Evolutionary conservation across 768 basidiomycete genomes (phyloP).

Genomic region (Macrolepiota dolichaula): DNA sequence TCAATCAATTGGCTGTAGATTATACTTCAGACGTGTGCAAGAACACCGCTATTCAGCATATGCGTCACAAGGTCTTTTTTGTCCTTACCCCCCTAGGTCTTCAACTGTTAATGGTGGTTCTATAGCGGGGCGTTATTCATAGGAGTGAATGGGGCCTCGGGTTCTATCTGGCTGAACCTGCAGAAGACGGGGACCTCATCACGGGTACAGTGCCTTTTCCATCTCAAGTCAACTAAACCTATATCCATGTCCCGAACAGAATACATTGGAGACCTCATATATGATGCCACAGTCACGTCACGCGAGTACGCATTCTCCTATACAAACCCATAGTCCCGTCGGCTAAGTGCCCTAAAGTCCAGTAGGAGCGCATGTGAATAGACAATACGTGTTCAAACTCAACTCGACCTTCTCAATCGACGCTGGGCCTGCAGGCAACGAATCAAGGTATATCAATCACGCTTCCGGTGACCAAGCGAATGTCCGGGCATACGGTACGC

Average conservation of each 20-base stretch:
- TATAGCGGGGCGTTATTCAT: background rate
- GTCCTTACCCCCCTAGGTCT: background rate
- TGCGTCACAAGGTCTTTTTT: conserved; percentile 4
- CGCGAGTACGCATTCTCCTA: conserved; percentile 13
- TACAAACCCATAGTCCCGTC: too few species aligned
- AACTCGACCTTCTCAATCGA: conserved; percentile 11
- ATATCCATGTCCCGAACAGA: background rate
- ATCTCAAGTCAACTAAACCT: background rate
- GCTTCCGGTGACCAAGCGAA: conserved; percentile 1
- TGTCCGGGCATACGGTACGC: conserved; percentile 7
- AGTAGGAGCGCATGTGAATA: conserved; percentile 7
- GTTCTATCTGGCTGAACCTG: conserved; percentile 12
- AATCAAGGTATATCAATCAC: conserved; percentile 15
- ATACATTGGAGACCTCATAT: conserved; percentile 16
- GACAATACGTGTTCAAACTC: conserved; percentile 16
- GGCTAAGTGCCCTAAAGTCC: background rate
- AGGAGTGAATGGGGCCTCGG: conserved; percentile 14
- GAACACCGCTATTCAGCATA: conserved; percentile 10
- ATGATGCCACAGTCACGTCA: conserved; percentile 12
- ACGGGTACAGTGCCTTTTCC: conserved; percentile 1
- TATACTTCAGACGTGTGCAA: background rate
- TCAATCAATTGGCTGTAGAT: background rate
- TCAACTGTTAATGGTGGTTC: background rate
- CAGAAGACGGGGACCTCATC: conserved; percentile 11
- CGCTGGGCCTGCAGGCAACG: conserved; percentile 7